Evolutionary conservation across 495 filamentous ascomycete genomes (phyloP).

Genomic region (Terfezia boudieri): DNA sequence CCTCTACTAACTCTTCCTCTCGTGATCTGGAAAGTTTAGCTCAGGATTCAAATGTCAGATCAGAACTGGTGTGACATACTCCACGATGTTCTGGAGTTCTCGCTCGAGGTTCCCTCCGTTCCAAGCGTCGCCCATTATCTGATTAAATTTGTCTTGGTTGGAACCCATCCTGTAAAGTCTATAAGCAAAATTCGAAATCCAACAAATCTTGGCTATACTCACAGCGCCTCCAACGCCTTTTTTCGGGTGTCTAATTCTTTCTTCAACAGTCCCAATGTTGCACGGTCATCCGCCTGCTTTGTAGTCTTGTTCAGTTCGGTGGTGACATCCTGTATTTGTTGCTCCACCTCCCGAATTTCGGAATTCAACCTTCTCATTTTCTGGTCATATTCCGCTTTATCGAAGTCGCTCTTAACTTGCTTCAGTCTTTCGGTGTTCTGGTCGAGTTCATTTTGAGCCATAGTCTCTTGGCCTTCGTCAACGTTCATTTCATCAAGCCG

Average conservation of each 20-base stretch:
- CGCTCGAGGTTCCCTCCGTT: conserved; percentile 42
- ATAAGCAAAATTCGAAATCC: not conserved
- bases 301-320: conserved; percentile 60
- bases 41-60: not conserved
- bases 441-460: conserved; percentile 46
- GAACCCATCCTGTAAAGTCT: conserved; percentile 28
- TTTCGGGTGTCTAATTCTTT: conserved; percentile 51
- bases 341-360: conserved; percentile 43
- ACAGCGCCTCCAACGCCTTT: conserved; percentile 50
- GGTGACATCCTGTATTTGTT: conserved; percentile 41
- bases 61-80: conserved; percentile 16
- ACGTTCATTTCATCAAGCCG: conserved; percentile 47
- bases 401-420: conserved; percentile 36
- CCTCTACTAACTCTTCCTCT: conserved; percentile 27
- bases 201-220: not conserved
- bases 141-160: conserved; percentile 43
- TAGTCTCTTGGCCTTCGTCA: conserved; percentile 61
- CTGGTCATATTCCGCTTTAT: conserved; percentile 40
- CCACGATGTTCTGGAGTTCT: conserved; percentile 43
- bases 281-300: conserved; percentile 51
- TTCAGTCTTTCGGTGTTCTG: conserved; percentile 42
- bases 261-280: conserved; percentile 53
- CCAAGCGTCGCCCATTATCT: conserved; percentile 42
- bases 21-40: conserved; percentile 10
- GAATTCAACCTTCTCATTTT: conserved; percentile 39